Conservation (phyloP, 1,284 basidiomycete species). For the Pseudomicrostroma phylloplanum region DNA sequence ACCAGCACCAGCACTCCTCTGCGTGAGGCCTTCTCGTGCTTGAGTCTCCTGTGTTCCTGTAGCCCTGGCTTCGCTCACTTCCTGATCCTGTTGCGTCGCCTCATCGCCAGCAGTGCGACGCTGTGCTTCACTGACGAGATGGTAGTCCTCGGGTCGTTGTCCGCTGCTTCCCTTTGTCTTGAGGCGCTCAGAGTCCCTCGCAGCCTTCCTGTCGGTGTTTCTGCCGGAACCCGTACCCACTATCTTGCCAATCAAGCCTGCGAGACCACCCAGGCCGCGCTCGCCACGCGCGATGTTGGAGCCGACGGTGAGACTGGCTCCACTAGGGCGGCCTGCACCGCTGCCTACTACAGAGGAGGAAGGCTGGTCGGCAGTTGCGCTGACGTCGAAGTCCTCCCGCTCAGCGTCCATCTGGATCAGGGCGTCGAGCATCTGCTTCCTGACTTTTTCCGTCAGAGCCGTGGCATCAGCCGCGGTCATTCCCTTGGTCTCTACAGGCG, state of each 20-base stretch:
- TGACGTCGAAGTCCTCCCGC: slow-evolving; percentile 11
- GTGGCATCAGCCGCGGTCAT: slow-evolving; percentile 64
- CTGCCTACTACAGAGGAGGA: slow-evolving; percentile 16
- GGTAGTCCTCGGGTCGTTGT: slow-evolving; percentile 26
- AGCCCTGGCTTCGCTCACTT: neutral
- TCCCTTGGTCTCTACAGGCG: slow-evolving; percentile 67
- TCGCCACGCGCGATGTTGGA: neutral
- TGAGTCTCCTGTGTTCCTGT: neutral
- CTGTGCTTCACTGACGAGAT: slow-evolving; percentile 26
- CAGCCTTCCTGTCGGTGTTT: slow-evolving; percentile 12
- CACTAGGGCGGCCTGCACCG: no score
- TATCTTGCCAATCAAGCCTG: slow-evolving; percentile 21
- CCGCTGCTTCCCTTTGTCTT: slow-evolving; percentile 20
- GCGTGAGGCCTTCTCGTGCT: neutral
- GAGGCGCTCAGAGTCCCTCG: slow-evolving; percentile 18
- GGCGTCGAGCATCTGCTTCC: slow-evolving; percentile 65
- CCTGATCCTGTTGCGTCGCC: neutral
- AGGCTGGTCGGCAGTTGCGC: slow-evolving; percentile 7
- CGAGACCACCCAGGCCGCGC: slow-evolving; percentile 25
- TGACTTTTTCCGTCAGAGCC: slow-evolving; percentile 62
- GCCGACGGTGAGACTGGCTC: neutral
- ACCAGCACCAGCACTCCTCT: neutral
- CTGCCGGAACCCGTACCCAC: slow-evolving; percentile 19
- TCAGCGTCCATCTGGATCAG: slow-evolving; percentile 50
- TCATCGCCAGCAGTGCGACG: neutral